phyloP scores from a whole-genome alignment of 441 rosid species.

The Erysimum pusillum region DNA sequence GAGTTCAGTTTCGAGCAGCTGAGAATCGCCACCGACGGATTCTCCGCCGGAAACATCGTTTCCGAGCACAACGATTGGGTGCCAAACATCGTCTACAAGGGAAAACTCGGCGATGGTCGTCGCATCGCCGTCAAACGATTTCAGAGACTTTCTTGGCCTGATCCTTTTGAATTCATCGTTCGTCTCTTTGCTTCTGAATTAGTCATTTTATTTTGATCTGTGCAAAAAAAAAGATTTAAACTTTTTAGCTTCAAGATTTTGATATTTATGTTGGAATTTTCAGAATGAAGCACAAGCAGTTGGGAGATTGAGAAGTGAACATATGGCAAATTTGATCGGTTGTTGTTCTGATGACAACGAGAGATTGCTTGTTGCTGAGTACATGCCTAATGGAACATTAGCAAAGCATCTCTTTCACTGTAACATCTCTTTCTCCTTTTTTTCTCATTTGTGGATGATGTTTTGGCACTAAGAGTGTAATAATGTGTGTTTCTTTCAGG shows the following conservation, averaged over 20 bases:
- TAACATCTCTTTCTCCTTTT: conserved; percentile 38
- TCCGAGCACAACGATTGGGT: conserved; percentile 76
- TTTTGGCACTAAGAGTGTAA: conserved; percentile 17
- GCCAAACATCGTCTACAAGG: conserved; percentile 84
- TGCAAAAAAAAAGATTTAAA: no score
- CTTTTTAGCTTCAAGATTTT: background rate
- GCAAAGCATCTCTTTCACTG: conserved; percentile 92
- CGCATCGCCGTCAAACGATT: conserved; percentile 86
- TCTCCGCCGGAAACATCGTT: conserved; percentile 74
- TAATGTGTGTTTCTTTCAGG: conserved; percentile 28
- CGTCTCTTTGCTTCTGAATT: conserved; percentile 18
- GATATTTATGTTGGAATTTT: background rate
- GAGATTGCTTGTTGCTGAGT: conserved; percentile 88
- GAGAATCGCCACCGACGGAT: conserved; percentile 83
- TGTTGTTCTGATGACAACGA: conserved; percentile 88
- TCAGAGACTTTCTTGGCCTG: conserved; percentile 81
- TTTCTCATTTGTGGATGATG: background rate
- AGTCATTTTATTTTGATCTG: background rate
- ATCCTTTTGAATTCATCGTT: conserved; percentile 84
- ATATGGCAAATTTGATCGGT: conserved; percentile 85
- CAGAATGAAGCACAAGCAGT: conserved; percentile 90
- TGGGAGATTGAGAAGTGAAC: conserved; percentile 80
- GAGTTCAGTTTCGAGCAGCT: conserved; percentile 83
- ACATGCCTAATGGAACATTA: conserved; percentile 85
- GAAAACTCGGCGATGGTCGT: conserved; percentile 69